These are phyloP conservation scores for Catharanthus roseus DNA, from an alignment of 257 asterid species.

Conservation along the genomic window DNA sequence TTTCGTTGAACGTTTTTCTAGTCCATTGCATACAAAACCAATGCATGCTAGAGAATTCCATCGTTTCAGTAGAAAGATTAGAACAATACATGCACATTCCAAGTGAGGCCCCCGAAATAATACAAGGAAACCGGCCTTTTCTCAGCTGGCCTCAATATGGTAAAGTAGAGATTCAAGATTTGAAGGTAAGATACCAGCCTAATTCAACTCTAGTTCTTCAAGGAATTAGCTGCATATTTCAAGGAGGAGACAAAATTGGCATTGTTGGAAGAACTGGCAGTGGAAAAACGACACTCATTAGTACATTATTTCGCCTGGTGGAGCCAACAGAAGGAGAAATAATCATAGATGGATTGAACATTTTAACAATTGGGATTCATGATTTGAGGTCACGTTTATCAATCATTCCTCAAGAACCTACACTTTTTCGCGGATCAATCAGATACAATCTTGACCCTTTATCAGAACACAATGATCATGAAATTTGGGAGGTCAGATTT, in stretches of 20 bases:
- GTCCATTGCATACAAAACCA: constrained; percentile 18
- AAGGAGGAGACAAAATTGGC: constrained; percentile 34
- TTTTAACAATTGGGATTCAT: constrained; percentile 24
- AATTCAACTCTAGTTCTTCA: constrained; percentile 28
- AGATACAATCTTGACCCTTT: constrained; percentile 32
- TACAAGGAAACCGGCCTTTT: constrained; percentile 21
- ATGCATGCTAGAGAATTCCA: constrained; percentile 31
- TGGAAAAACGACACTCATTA: constrained; percentile 34
- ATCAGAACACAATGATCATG: constrained; percentile 25
- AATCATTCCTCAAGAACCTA: constrained; percentile 38
- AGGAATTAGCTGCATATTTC: constrained; percentile 26
- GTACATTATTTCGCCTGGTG: constrained; percentile 29
- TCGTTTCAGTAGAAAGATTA: constrained; percentile 33
- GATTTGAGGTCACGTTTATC: constrained; percentile 25
- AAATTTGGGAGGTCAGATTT: constrained; percentile 29
- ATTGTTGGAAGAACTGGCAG: constrained; percentile 40
- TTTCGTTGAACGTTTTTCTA: constrained; percentile 27
- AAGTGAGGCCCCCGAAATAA: constrained; percentile 29
- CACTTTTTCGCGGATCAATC: constrained; percentile 25
- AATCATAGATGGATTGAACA: constrained; percentile 21
- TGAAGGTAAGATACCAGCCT: constrained; percentile 27
- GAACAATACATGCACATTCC: constrained; percentile 32
- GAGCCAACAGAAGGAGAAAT: constrained; percentile 32
- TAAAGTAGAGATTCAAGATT: constrained; percentile 24
- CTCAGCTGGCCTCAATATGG: constrained; percentile 27